Base-by-base conservation (phyloP, 768 basidiomycete species). In the Sarcodon sp. region DNA sequence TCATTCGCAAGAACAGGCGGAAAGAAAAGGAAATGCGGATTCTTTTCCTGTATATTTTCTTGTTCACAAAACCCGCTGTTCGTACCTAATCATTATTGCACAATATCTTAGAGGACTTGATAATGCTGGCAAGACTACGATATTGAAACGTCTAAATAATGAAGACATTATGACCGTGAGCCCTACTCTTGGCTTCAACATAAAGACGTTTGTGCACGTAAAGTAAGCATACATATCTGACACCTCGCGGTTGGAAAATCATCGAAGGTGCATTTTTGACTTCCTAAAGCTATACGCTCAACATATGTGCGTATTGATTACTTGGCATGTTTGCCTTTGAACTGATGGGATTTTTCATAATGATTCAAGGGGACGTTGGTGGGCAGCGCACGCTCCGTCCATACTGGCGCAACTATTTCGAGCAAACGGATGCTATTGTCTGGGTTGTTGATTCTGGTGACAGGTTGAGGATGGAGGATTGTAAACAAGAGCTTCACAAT, bases 391-490 rank as follows among this genome's bases (percentile, higher is more conserved):
- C 90, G 0, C 79, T 99, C 46, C 77, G 96, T 32, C 94, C 96
- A 6, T 98, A 98, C 64, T 99, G 96, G 96, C 72, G 90, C 21
- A 99, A 98, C 64, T 98, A 98, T 67, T 98, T 98, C 56, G 96
- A 99, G 65, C 89, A 92, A 65, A 98, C 96, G 8, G 96, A 98
- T 65, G 94, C 87, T 6, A 72, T 99, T 39, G 91, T 98, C 33
- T 99, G 96, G 96, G 94, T 99, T 13, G 93, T 99, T 37, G 96
- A 99, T 68, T 94, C 92, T 0, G 77, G 85, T 35, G 94, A 98
- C 66, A 76, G 87, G 37, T 72, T 90, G 69, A 77, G 96, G 52
- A 88, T 96, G 76, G 66, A 70, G 44, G 93, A 98, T 62, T 98
- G 94, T 66, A 84, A 75, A 59, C 69, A 79, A 44, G 96, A 99